Conservation (phyloP, 1,284 basidiomycete species). For the Marasmius fiardii region DNA sequence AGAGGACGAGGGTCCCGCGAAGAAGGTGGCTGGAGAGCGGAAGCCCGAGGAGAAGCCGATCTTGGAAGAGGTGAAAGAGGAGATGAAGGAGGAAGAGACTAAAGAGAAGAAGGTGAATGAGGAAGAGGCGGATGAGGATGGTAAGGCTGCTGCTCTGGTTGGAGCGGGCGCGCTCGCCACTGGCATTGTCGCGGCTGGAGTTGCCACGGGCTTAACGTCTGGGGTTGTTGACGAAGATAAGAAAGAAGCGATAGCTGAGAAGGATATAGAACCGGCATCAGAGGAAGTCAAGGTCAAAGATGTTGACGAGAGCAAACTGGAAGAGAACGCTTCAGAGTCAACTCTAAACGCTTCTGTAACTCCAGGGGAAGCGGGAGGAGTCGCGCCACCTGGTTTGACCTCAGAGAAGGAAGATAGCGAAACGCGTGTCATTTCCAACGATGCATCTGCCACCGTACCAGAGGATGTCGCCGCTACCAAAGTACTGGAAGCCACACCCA, state of each 20-base stretch:
- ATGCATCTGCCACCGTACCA: neutral
- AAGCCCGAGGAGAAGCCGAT: neutral
- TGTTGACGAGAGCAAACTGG: neutral
- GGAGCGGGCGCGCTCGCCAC: conserved; percentile 12
- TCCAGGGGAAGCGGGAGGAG: neutral
- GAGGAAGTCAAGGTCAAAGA: neutral
- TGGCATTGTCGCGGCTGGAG: conserved; percentile 16
- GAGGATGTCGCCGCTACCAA: neutral
- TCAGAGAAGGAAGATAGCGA: neutral
- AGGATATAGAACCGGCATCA: neutral
- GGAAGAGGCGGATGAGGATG: conserved; percentile 14
- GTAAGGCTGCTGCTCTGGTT: conserved; percentile 11
- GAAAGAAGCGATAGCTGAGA: neutral
- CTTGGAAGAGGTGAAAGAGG: conserved; percentile 17
- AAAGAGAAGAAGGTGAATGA: conserved; percentile 9
- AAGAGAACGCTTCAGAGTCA: neutral
- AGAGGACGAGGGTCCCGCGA: conserved; percentile 33
- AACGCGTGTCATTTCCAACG: neutral
- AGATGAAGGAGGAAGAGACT: conserved; percentile 19
- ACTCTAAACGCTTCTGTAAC: neutral
- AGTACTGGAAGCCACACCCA: neutral
- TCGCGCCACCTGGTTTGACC: neutral
- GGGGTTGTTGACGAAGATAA: conserved; percentile 15
- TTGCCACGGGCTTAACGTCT: conserved; percentile 12
- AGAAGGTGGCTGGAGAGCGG: conserved; percentile 15